Evolutionary conservation across 345 rosid species (phyloP).

Genomic region (Laguncularia racemosa): DNA sequence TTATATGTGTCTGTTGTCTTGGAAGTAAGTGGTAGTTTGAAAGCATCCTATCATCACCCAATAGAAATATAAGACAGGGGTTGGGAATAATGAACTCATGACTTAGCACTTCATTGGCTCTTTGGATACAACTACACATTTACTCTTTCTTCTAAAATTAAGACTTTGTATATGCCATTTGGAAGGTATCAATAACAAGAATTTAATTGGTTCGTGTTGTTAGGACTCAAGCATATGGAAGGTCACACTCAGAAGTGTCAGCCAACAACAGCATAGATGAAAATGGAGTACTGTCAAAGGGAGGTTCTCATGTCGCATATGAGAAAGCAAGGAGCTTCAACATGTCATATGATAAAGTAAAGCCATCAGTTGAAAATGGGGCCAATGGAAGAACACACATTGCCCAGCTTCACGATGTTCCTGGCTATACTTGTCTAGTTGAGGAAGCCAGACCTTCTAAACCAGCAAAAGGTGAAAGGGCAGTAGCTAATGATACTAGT

Average conservation of each 20-base stretch:
- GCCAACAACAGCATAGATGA: slow-evolving; percentile 14
- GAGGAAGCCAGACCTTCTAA: slow-evolving; percentile 28
- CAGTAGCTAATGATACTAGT: slow-evolving; percentile 18
- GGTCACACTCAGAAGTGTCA: slow-evolving; percentile 16
- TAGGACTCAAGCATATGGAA: slow-evolving; percentile 34
- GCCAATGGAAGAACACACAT: slow-evolving; percentile 28
- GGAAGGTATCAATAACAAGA: slow-evolving; percentile 2
- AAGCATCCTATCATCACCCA: too few relatives aligned
- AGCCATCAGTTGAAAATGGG: slow-evolving; percentile 31
- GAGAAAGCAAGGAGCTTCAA: slow-evolving; percentile 50
- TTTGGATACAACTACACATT: not conserved
- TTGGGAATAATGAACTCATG: too few relatives aligned
- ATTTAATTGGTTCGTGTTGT: slow-evolving; percentile 10
- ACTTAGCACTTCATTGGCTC: not conserved
- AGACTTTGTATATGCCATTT: not conserved
- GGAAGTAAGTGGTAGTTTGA: too few relatives aligned
- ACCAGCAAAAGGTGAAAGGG: slow-evolving; percentile 21
- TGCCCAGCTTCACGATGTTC: slow-evolving; percentile 41
- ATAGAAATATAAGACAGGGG: too few relatives aligned
- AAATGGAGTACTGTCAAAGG: slow-evolving; percentile 26
- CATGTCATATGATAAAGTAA: slow-evolving; percentile 33
- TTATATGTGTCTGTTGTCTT: too few relatives aligned
- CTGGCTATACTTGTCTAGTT: slow-evolving; percentile 36
- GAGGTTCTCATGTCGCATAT: slow-evolving; percentile 20
- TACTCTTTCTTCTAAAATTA: not conserved